Conservation (phyloP, 176 grass and related monocot genomes). For the Luzula sylvatica region DNA sequence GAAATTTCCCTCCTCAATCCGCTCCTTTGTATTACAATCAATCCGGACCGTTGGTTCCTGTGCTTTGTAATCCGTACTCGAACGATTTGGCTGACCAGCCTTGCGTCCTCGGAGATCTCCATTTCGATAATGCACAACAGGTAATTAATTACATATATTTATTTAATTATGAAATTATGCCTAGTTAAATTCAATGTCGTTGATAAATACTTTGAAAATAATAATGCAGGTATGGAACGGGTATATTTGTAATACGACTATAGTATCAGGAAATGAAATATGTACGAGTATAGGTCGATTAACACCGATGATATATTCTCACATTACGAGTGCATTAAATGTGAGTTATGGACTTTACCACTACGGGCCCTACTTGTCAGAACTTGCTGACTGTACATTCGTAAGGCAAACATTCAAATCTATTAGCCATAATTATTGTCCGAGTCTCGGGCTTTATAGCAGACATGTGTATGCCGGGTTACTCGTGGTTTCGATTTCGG, state of each 20-base stretch:
- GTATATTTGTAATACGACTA: conserved; percentile 25
- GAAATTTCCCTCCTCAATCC: conserved; percentile 13
- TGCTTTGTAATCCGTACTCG: conserved; percentile 62
- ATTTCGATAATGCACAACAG: conserved; percentile 22
- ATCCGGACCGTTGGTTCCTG: conserved; percentile 47
- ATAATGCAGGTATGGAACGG: conserved; percentile 35
- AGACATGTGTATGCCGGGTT: conserved; percentile 35
- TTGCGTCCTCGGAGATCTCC: conserved; percentile 44
- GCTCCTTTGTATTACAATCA: conserved; percentile 56
- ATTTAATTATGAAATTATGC: background rate
- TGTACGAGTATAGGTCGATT: conserved; percentile 53
- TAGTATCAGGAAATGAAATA: conserved; percentile 22
- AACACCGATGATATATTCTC: conserved; percentile 45
- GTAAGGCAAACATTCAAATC: conserved; percentile 46
- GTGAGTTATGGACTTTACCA: conserved; percentile 33
- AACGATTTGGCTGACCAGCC: conserved; percentile 26
- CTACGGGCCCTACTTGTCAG: conserved; percentile 37
- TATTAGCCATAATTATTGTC: conserved; percentile 33
- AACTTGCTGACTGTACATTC: conserved; percentile 55
- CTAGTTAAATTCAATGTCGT: background rate
- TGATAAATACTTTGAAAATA: background rate
- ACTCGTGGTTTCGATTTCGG: conserved; percentile 27
- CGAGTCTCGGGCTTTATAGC: conserved; percentile 39
- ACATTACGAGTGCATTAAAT: conserved; percentile 26
- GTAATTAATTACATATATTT: conserved; percentile 7